Base-by-base conservation (phyloP, 2,329 filamentous ascomycete genomes). In the Fusarium incarnatum region DNA sequence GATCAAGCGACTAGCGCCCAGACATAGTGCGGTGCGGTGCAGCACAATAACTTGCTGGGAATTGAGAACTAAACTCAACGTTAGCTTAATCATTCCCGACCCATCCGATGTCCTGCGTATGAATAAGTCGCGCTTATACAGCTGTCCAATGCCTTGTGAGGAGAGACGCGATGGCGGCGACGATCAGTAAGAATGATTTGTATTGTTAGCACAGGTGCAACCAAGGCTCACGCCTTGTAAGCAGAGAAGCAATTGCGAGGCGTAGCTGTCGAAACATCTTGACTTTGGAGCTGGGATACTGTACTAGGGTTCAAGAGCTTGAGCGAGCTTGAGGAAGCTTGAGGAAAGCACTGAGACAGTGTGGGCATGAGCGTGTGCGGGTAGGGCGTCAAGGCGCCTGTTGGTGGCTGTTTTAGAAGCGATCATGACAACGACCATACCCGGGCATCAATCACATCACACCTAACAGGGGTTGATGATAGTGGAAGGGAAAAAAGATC, bases 351-450 rank as follows among this genome's bases (percentile, higher is more conserved):
- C 57, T 45, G 46, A 57, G 52, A 50, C 56, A 53, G 53, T 16
- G 42, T 49, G 45, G 37, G 56, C 37, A 54, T 32, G 40, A 65
- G 50, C 49, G 41, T 63, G 27, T 44, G 20, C 67, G 72, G 72
- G 66, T 73, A 76, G 56, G 73, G 73, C 73, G 73, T 76, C 65
- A 76, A 72, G 64, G 73, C 73, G 73, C 67, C 64, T 72, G 64
- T 70, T 66, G 65, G 71, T 75, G 64, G 68, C 66, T 73, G 62
- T 45, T 60, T 49, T 46, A 57, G 60, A 64, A 60, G 58, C 59
- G 72, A 71, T 70, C 68, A 57, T 60, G 70, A 65, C 42, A 59
- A 62, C 62, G 34, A 40, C 18, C 48, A n/a, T 61, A 55, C 37
- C 16, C 30, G n/a, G n/a, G n/a, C n/a, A 56, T 50, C 15, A n/a